phyloP scores from a whole-genome alignment of 176 grass and related monocot species.

The Ensete ventricosum region DNA sequence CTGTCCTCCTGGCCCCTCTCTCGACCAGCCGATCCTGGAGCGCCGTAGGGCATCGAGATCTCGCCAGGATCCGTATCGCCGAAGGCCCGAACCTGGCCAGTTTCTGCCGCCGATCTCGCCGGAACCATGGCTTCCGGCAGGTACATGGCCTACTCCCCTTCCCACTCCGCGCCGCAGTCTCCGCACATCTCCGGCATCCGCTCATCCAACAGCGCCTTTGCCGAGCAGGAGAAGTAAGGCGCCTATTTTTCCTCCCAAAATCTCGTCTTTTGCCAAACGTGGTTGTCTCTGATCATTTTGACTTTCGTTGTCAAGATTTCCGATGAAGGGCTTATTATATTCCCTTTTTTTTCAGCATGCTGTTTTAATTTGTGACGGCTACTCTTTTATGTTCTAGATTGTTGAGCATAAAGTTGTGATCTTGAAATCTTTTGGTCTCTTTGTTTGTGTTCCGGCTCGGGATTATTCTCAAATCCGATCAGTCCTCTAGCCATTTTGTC shows the following conservation, averaged over 20 bases:
- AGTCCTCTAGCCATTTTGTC: background rate
- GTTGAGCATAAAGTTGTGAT: background rate
- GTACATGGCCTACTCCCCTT: constrained; percentile 95
- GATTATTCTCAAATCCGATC: background rate
- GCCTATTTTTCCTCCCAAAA: background rate
- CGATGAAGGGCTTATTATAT: no score
- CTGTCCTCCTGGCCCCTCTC: background rate
- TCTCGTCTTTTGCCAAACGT: background rate
- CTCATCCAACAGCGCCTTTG: constrained; percentile 31
- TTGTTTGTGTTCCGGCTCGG: background rate
- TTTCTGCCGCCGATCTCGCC: background rate
- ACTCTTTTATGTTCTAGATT: no score
- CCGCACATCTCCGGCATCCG: constrained; percentile 56
- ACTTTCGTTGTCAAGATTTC: no score
- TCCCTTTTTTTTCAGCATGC: no score
- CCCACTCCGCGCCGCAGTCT: constrained; percentile 71
- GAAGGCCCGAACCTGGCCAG: background rate
- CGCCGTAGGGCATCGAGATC: background rate
- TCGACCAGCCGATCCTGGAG: background rate
- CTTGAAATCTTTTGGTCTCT: background rate
- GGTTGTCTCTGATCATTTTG: background rate
- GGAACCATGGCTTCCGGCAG: constrained; percentile 63
- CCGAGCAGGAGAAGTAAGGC: constrained; percentile 79
- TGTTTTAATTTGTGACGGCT: no score
- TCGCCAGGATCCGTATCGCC: background rate